A percentile compares a stretch with the other conserved stretches of the same genome.
Evolutionary conservation across 495 filamentous ascomycete species (phyloP).

Genomic region (Lasiosphaeria miniovina): DNA sequence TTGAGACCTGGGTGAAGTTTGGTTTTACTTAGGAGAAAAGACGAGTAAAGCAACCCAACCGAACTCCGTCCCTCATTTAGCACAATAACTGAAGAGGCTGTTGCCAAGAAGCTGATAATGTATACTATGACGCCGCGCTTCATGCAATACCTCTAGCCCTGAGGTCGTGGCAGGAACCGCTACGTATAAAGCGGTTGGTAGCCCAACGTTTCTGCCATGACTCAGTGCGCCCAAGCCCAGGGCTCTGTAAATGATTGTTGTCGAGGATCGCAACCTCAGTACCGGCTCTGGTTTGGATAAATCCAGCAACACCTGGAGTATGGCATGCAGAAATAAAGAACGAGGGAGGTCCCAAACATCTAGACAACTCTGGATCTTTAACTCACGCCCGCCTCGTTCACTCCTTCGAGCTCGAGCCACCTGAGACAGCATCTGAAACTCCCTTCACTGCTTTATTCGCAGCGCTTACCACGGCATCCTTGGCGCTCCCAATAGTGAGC

Average conservation of each 20-base stretch:
- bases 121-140: constrained; percentile 4
- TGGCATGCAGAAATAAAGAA: no score
- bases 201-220: neutral
- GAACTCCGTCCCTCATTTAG: no score
- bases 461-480: constrained; percentile 19
- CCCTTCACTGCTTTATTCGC: constrained; percentile 21
- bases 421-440: constrained; percentile 10
- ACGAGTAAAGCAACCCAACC: no score
- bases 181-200: neutral
- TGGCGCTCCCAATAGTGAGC: constrained; percentile 4
- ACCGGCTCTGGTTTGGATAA: no score
- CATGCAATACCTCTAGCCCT: constrained; percentile 6
- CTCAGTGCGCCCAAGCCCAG: neutral
- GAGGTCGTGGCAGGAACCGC: neutral
- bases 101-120: neutral
- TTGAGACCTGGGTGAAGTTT: no score
- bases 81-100: no score
- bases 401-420: constrained; percentile 9
- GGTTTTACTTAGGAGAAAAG: no score
- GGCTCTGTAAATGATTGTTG: no score
- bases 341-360: no score
- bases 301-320: no score
- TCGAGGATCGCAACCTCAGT: no score
- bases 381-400: neutral
- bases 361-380: no score